phyloP scores from a whole-genome alignment of 1,284 basidiomycete species.

The Microstroma glucosiphilum region DNA sequence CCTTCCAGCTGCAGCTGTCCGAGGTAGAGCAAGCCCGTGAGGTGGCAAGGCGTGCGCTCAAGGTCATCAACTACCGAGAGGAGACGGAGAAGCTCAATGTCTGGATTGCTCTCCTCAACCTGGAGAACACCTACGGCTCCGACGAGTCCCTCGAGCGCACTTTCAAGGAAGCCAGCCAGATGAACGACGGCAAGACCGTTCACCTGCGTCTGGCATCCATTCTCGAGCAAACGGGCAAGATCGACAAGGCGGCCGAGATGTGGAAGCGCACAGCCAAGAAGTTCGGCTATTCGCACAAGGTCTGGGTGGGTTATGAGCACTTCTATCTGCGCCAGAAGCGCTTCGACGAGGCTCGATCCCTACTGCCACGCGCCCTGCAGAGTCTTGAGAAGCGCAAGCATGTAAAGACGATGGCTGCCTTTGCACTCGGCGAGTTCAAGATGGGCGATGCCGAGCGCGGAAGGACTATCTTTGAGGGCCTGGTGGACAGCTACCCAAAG shows the following conservation, averaged over 20 bases:
- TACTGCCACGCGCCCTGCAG: constrained; percentile 83
- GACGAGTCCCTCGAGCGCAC: constrained; percentile 65
- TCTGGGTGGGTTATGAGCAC: constrained; percentile 83
- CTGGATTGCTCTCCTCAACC: constrained; percentile 91
- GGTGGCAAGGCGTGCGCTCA: constrained; percentile 76
- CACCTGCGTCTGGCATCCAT: constrained; percentile 78
- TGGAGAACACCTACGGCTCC: constrained; percentile 87
- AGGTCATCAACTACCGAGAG: constrained; percentile 85
- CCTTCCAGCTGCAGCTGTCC: constrained; percentile 89
- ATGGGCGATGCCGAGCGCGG: constrained; percentile 88
- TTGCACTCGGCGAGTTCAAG: constrained; percentile 92
- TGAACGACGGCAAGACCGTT: constrained; percentile 87
- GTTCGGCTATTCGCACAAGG: constrained; percentile 82
- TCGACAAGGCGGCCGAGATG: constrained; percentile 31
- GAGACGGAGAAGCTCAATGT: constrained; percentile 95
- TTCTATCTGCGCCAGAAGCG: constrained; percentile 65
- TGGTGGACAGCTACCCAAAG: constrained; percentile 87
- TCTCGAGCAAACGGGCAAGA: constrained; percentile 73
- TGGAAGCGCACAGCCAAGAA: constrained; percentile 62
- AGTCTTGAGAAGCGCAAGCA: constrained; percentile 92
- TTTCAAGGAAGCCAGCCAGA: constrained; percentile 82
- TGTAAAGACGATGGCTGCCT: constrained; percentile 85
- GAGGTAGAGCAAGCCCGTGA: constrained; percentile 90
- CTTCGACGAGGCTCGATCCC: constrained; percentile 71
- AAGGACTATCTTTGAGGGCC: constrained; percentile 91